Base-by-base conservation (phyloP, 225 moss, liverwort and hornwort genomes). In the Asterella californica region DNA sequence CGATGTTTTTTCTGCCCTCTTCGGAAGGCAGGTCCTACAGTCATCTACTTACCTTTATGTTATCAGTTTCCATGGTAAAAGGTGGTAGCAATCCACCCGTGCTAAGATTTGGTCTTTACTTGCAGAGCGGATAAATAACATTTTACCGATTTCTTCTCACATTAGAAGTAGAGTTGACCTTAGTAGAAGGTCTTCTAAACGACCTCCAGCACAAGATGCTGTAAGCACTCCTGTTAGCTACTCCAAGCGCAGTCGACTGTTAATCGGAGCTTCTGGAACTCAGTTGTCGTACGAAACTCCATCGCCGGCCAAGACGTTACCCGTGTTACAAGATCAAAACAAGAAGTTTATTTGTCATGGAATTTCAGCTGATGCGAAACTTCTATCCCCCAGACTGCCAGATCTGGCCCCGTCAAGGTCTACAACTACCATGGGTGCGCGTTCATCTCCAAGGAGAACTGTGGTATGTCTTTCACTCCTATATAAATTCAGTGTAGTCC, bases 191-290 rank as follows among this genome's bases (percentile, higher is more conserved):
- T 76, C 71, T 25, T 32, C 14, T 18, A 84, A 84, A 72, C 57
- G 84, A 78, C 49, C 73, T 72, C 63, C 46, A n/a, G n/a, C 27
- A 64, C 77, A 64, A 7, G 77, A 77, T 15, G 10, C 60, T 27
- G 18, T 66, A 21, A 25, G 15, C 33, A 55, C 42, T 64, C 57
- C 38, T n/a, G 36, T 70, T 9, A 76, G 30, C 42, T 53, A 24
- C n/a, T 82, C 82, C 6, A 79, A 82, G 29, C 85, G 85, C 57
- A 55, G 77, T 73, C 78, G 81, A 30, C 4, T 69, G 30, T 10
- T 79, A 1, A 24, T 82, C 3, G 73, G 65, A 36, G 64, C 50
- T 25, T 49, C 22, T 1, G 46, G 29, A 8, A n/a, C 63, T 32
- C 77, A 77, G 4, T 46, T 78, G 52, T 49, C 64, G 19, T 34